These are phyloP conservation scores for Chaetomiaceae sp. DNA, from an alignment of 2,329 filamentous ascomycete genomes.

Conservation along the genomic window DNA sequence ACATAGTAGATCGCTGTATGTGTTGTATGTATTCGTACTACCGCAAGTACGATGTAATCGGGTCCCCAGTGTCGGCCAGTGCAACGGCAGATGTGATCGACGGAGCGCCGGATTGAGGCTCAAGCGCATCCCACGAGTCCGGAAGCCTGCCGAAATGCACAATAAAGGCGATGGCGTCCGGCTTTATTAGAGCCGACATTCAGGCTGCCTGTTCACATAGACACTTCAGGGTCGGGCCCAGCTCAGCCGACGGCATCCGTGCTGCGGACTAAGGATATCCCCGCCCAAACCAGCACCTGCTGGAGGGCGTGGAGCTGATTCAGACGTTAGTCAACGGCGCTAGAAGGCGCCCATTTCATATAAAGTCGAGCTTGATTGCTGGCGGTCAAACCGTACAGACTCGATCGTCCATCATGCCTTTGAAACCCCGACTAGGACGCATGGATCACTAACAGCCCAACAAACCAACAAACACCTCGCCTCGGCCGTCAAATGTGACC, in stretches of 20 bases:
- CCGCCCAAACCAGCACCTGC: background rate
- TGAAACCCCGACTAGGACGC: background rate
- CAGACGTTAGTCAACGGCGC: constrained; percentile 5
- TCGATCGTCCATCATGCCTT: constrained; percentile 7
- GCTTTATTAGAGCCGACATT: background rate
- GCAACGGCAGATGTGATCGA: constrained; percentile 8
- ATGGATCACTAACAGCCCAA: background rate
- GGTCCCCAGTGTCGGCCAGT: background rate
- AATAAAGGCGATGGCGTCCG: background rate
- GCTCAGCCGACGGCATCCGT: background rate
- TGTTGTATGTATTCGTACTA: too few species aligned
- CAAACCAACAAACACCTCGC: background rate
- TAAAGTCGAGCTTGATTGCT: background rate
- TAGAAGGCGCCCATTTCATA: background rate
- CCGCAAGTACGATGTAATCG: too few species aligned
- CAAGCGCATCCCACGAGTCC: background rate
- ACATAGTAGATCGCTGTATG: background rate
- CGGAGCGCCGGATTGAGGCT: constrained; percentile 2
- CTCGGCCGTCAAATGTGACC: constrained; percentile 13
- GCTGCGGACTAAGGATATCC: background rate
- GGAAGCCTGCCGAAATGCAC: background rate
- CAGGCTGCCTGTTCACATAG: background rate
- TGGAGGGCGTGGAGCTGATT: constrained; percentile 4
- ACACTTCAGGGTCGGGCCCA: background rate
- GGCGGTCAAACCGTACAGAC: background rate